phyloP scores from a whole-genome alignment of 2,329 filamentous ascomycete genomes.

The Fusarium guadeloupense region DNA sequence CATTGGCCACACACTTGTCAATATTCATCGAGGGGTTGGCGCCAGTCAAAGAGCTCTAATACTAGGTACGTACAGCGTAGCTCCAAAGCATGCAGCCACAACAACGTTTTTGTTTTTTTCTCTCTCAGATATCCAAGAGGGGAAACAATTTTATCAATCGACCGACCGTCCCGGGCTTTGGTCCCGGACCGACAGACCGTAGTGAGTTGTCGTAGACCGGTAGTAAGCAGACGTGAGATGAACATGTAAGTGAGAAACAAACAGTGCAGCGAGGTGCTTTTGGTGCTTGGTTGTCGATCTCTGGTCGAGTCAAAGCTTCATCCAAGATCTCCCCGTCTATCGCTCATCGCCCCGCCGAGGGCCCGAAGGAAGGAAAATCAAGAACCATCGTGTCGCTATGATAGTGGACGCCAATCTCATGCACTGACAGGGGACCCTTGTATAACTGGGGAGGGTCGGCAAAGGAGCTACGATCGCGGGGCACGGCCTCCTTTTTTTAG shows the following conservation, averaged over 20 bases:
- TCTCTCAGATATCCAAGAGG: too few relatives aligned
- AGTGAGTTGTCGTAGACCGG: too few relatives aligned
- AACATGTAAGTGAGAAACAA: not conserved
- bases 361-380: not conserved
- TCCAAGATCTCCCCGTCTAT: not conserved
- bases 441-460: not conserved
- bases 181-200: constrained; percentile 1
- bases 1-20: constrained; percentile 10
- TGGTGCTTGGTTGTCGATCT: not conserved
- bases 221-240: not conserved
- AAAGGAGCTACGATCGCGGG: constrained; percentile 19
- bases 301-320: too few relatives aligned
- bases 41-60: constrained; percentile 2
- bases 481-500: constrained; percentile 1
- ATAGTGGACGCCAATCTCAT: constrained; percentile 9
- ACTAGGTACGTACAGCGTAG: constrained; percentile 1
- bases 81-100: constrained; percentile 20
- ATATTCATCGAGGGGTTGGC: constrained; percentile 15
- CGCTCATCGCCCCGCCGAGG: constrained; percentile 5
- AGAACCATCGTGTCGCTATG: constrained; percentile 14
- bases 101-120: not conserved
- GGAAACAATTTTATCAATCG: not conserved
- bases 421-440: constrained; percentile 11
- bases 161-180: constrained; percentile 12
- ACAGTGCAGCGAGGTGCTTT: not conserved